Percentiles rank a stretch among this genome's conserved stretches.
These are phyloP conservation scores for Debaryomyces udenii DNA, from an alignment of 1,139 yeast genomes.

Conservation along the genomic window DNA sequence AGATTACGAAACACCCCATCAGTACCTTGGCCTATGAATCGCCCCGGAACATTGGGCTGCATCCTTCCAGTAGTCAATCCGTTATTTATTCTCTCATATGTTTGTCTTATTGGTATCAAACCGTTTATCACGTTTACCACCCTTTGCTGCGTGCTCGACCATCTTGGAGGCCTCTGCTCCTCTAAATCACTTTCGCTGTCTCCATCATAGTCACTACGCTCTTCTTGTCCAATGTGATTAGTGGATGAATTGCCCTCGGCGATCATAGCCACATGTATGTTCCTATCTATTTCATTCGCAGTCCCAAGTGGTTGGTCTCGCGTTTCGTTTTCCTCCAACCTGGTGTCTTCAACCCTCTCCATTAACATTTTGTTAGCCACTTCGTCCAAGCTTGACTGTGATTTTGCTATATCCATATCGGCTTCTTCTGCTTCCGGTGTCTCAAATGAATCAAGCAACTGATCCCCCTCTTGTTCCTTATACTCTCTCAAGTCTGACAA, in stretches of 20 bases:
- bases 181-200: slow-evolving; percentile 10
- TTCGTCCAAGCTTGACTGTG: slow-evolving; percentile 7
- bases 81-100: slow-evolving; percentile 48
- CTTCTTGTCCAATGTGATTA: slow-evolving; percentile 1
- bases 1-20: slow-evolving; percentile 95
- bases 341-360: slow-evolving; percentile 10
- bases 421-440: slow-evolving; percentile 11
- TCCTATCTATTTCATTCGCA: slow-evolving; percentile 19
- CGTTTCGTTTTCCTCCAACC: slow-evolving; percentile 6
- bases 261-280: slow-evolving; percentile 19
- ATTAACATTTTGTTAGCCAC: slow-evolving; percentile 2
- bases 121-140: slow-evolving; percentile 36
- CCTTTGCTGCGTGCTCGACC: slow-evolving; percentile 32
- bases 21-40: slow-evolving; percentile 57
- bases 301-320: neutral
- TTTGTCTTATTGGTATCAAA: slow-evolving; percentile 44
- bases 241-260: slow-evolving; percentile 15
- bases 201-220: neutral
- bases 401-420: slow-evolving; percentile 7
- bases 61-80: slow-evolving; percentile 49
- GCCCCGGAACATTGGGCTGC: slow-evolving; percentile 48
- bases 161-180: slow-evolving; percentile 14
- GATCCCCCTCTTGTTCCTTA: slow-evolving; percentile 10
- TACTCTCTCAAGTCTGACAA: slow-evolving; percentile 16
- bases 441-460: slow-evolving; percentile 18